Evolutionary conservation across 768 basidiomycete genomes (phyloP).

Genomic region (Coprinopsis cinerea): DNA sequence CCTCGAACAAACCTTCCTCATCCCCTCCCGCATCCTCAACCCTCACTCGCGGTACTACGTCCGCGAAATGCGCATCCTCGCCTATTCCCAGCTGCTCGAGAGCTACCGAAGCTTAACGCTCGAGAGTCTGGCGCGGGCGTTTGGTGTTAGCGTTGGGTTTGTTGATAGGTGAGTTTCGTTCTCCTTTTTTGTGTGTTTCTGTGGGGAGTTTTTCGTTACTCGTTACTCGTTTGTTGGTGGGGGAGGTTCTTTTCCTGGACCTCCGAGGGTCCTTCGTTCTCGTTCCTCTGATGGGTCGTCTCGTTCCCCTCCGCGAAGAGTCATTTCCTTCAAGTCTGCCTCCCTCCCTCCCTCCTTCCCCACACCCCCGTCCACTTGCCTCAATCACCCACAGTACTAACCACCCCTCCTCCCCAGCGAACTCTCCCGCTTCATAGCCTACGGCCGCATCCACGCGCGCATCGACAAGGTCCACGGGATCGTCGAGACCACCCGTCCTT

Average conservation of each 20-base stretch:
- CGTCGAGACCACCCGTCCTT: constrained; percentile 80
- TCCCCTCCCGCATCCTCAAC: constrained; percentile 81
- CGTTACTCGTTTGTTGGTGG: not conserved
- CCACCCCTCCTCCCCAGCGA: constrained; percentile 45
- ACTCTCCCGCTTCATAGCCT: constrained; percentile 86
- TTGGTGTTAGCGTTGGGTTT: constrained; percentile 85
- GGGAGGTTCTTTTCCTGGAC: not conserved
- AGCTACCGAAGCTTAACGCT: constrained; percentile 86
- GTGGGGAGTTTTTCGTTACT: not conserved
- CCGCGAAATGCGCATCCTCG: constrained; percentile 93
- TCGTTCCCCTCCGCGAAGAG: no score
- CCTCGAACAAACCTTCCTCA: constrained; percentile 80
- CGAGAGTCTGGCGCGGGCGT: constrained; percentile 77
- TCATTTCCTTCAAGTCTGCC: no score
- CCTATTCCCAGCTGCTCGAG: constrained; percentile 89
- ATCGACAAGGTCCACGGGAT: constrained; percentile 96
- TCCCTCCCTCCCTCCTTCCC: not conserved
- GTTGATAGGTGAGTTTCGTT: constrained; percentile 68
- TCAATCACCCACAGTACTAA: not conserved
- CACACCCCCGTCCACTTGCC: not conserved
- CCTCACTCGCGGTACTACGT: constrained; percentile 88
- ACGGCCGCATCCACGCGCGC: constrained; percentile 74
- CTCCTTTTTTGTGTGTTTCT: constrained; percentile 1
- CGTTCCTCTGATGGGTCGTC: no score
- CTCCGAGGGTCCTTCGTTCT: no score